Percentiles rank a stretch among this genome's conserved stretches.
These are phyloP conservation scores for Paecilomyces dactylethromorphus DNA, from an alignment of 2,329 filamentous ascomycete species.

Conservation along the genomic window DNA sequence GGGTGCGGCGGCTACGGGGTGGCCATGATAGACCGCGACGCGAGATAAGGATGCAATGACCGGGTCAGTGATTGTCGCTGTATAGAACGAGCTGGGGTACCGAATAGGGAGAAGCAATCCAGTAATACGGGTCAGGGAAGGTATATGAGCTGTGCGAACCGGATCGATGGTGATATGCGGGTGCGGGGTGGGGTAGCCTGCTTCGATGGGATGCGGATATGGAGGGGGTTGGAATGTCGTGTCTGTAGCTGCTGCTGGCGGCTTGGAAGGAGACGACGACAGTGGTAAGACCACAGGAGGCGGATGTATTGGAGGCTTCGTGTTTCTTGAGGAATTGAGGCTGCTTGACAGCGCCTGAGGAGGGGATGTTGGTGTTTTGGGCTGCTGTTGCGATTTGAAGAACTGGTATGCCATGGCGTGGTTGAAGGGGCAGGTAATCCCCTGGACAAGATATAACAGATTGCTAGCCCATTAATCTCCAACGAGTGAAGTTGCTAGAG, in stretches of 20 bases:
- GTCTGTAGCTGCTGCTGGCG: conserved; percentile 15
- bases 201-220: conserved; percentile 21
- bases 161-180: conserved; percentile 48
- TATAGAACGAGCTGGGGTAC: conserved; percentile 57
- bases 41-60: conserved; percentile 49
- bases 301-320: conserved; percentile 23
- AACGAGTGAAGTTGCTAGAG: background rate
- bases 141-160: conserved; percentile 48
- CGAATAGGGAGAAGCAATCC: conserved; percentile 54
- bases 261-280: conserved; percentile 16
- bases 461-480: background rate
- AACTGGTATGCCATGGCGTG: conserved; percentile 30
- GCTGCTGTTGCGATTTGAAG: conserved; percentile 27
- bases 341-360: conserved; percentile 10
- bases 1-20: conserved; percentile 25
- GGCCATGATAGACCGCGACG: conserved; percentile 53
- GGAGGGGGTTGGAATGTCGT: conserved; percentile 20
- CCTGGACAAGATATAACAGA: background rate
- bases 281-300: conserved; percentile 21
- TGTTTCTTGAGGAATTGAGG: conserved; percentile 9
- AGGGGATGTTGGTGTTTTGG: conserved; percentile 16
- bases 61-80: conserved; percentile 51
- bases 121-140: conserved; percentile 52
- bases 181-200: conserved; percentile 27
- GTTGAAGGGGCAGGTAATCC: background rate